A percentile compares a stretch with the other conserved stretches of the same genome.
phyloP scores from a whole-genome alignment of 1,139 yeast genomes.

The Sugiyamaella castrensis region DNA sequence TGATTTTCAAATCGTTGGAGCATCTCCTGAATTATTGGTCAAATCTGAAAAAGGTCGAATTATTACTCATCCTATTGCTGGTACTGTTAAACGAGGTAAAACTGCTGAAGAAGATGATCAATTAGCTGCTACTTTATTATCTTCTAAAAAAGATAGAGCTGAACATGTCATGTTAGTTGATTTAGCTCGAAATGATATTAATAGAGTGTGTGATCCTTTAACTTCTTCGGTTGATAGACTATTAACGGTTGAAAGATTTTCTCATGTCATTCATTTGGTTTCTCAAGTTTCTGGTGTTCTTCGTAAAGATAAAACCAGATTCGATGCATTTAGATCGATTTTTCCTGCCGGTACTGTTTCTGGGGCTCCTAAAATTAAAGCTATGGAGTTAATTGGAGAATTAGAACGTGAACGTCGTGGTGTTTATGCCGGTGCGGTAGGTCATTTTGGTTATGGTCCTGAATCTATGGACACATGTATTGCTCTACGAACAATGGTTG shows the following conservation, averaged over 20 bases:
- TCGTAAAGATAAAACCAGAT: conserved; percentile 77
- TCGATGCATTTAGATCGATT: conserved; percentile 94
- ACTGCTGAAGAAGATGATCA: conserved; percentile 88
- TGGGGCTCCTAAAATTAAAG: conserved; percentile 96
- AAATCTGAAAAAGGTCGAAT: conserved; percentile 77
- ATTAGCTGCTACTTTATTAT: conserved; percentile 68
- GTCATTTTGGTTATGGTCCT: conserved; percentile 95
- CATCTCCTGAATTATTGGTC: conserved; percentile 91
- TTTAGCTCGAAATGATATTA: conserved; percentile 91
- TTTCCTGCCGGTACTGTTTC: conserved; percentile 99
- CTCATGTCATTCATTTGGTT: conserved; percentile 96
- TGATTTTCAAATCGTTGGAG: conserved; percentile 94
- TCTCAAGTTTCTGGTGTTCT: conserved; percentile 92
- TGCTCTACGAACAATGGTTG: conserved; percentile 95
- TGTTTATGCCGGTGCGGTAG: conserved; percentile 98
- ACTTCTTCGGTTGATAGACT: conserved; percentile 84
- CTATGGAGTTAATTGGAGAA: conserved; percentile 91
- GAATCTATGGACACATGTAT: conserved; percentile 95
- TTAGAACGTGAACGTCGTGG: conserved; percentile 91
- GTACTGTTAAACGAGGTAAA: conserved; percentile 86
- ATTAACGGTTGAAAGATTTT: conserved; percentile 84
- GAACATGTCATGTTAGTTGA: conserved; percentile 99
- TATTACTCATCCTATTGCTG: conserved; percentile 96
- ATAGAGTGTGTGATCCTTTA: conserved; percentile 85
- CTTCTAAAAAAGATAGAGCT: conserved; percentile 89